A percentile compares a stretch with the other conserved stretches of the same genome.
These are phyloP conservation scores for Populus hybrid DNA, from an alignment of 441 rosid species.

Conservation along the genomic window DNA sequence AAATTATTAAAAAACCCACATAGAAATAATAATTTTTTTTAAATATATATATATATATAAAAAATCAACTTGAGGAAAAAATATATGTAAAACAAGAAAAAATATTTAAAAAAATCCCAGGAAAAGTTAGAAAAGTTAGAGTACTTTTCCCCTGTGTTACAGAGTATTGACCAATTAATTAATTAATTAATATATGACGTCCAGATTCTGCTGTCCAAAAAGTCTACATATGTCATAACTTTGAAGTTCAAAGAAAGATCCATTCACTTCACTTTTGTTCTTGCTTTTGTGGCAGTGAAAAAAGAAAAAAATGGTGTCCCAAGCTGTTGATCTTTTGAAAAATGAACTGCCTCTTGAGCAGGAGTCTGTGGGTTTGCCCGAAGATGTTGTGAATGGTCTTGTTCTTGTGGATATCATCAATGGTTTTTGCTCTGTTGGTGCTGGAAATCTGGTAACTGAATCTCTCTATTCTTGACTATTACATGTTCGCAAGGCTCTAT, in stretches of 20 bases:
- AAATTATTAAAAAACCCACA: no score
- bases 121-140: no score
- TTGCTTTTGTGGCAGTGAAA: background rate
- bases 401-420: conserved; percentile 70
- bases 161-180: no score
- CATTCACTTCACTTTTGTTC: background rate
- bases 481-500: background rate
- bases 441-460: conserved; percentile 54
- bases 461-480: background rate
- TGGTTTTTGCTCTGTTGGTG: conserved; percentile 70
- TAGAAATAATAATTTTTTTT: no score
- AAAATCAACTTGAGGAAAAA: no score
- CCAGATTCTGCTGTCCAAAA: background rate
- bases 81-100: no score
- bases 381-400: conserved; percentile 48
- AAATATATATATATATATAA: no score
- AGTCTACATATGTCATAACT: background rate
- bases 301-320: conserved; percentile 10
- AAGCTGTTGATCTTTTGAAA: conserved; percentile 39
- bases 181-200: background rate
- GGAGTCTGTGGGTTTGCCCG: conserved; percentile 38
- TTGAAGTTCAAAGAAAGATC: background rate
- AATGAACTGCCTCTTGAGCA: conserved; percentile 52
- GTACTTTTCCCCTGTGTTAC: no score
- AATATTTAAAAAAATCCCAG: no score